A percentile compares a stretch with the other conserved stretches of the same genome.
These are phyloP conservation scores for Arthrocladium fulminans DNA, from an alignment of 2,329 filamentous ascomycete genomes.

Conservation along the genomic window DNA sequence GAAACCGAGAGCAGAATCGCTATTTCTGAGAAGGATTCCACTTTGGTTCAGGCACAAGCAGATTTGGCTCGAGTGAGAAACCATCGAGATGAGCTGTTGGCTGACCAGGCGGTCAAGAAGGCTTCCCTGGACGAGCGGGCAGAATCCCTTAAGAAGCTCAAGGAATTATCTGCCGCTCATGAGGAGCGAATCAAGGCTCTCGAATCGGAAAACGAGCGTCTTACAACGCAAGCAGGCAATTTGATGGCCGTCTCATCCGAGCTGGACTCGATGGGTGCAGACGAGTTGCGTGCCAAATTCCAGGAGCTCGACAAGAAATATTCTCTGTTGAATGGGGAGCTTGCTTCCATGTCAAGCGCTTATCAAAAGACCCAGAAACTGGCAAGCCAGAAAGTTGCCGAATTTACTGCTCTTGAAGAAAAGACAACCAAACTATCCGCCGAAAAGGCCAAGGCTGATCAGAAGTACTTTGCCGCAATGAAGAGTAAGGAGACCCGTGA, in stretches of 20 bases:
- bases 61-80: slow-evolving; percentile 81
- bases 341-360: slow-evolving; percentile 80
- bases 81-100: slow-evolving; percentile 72
- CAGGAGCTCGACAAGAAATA: slow-evolving; percentile 70
- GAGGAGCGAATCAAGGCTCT: slow-evolving; percentile 72
- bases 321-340: slow-evolving; percentile 72
- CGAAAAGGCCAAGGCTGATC: slow-evolving; percentile 92
- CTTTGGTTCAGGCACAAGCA: slow-evolving; percentile 69
- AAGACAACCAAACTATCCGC: slow-evolving; percentile 63
- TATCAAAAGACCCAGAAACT: slow-evolving; percentile 82
- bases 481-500: slow-evolving; percentile 84
- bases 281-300: slow-evolving; percentile 67
- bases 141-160: slow-evolving; percentile 60
- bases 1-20: slow-evolving; percentile 69
- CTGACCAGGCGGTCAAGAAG: slow-evolving; percentile 72
- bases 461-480: slow-evolving; percentile 94
- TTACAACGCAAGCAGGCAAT: slow-evolving; percentile 35
- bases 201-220: slow-evolving; percentile 70
- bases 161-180: slow-evolving; percentile 69
- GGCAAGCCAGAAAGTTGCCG: slow-evolving; percentile 77
- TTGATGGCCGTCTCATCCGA: slow-evolving; percentile 16
- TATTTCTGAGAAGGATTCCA: slow-evolving; percentile 69
- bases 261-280: slow-evolving; percentile 43
- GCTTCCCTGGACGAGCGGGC: slow-evolving; percentile 68
- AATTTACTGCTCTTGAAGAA: slow-evolving; percentile 67